Evolutionary conservation across 108 stramenopile species (phyloP).

Genomic region (Cyclotella cryptica): DNA sequence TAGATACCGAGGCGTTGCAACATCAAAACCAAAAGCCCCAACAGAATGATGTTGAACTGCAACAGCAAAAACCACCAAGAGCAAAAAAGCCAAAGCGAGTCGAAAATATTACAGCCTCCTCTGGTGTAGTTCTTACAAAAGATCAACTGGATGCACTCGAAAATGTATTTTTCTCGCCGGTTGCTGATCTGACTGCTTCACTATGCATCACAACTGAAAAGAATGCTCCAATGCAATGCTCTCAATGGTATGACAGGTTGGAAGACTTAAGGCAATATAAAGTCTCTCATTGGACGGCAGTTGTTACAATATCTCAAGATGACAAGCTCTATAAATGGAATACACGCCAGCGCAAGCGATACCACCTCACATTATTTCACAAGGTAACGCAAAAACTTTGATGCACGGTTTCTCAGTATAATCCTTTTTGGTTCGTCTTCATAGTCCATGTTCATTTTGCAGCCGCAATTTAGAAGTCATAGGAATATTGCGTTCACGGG

Average conservation of each 20-base stretch:
- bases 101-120: slow-evolving; percentile 8
- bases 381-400: background rate
- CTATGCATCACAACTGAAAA: background rate
- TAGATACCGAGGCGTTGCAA: background rate
- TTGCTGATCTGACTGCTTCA: slow-evolving; percentile 15
- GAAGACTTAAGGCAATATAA: slow-evolving; percentile 41
- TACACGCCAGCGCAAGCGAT: slow-evolving; percentile 46
- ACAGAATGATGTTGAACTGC: background rate
- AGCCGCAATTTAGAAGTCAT: slow-evolving; percentile 28
- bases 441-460: no score
- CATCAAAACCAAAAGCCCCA: background rate
- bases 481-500: background rate
- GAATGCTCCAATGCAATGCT: slow-evolving; percentile 7
- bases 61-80: slow-evolving; percentile 7
- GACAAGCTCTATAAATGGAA: slow-evolving; percentile 50
- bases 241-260: slow-evolving; percentile 46
- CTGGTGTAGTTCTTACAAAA: slow-evolving; percentile 42
- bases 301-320: slow-evolving; percentile 27
- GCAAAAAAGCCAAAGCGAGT: slow-evolving; percentile 33
- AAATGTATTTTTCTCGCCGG: slow-evolving; percentile 35
- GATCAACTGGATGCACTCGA: slow-evolving; percentile 40
- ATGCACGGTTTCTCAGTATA: no score
- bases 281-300: slow-evolving; percentile 37
- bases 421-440: no score
- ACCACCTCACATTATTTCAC: slow-evolving; percentile 44